A percentile compares a stretch with the other conserved stretches of the same genome.
These are phyloP conservation scores for Solanum boliviense DNA, from an alignment of 257 asterid genomes.

Conservation along the genomic window DNA sequence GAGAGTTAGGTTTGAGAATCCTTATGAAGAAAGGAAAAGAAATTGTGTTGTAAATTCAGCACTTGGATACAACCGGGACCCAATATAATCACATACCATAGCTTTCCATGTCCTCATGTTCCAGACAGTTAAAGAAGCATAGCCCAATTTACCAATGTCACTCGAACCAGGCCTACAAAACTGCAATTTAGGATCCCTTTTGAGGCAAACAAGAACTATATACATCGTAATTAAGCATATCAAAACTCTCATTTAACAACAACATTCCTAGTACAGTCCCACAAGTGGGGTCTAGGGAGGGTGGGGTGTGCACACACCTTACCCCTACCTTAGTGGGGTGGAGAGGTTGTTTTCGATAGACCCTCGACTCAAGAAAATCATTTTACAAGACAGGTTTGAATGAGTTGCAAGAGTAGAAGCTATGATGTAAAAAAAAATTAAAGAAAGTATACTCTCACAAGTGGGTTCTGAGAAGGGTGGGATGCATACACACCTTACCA, in stretches of 20 bases:
- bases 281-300: not conserved
- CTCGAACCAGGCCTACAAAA: conserved; percentile 57
- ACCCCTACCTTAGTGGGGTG: not conserved
- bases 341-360: not conserved
- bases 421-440: not conserved
- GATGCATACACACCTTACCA: not conserved
- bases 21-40: conserved; percentile 8
- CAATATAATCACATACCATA: conserved; percentile 54
- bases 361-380: not conserved
- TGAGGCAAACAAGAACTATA: not conserved
- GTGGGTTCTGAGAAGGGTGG: not conserved
- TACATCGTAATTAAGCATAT: not conserved
- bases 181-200: not conserved
- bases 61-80: conserved; percentile 5
- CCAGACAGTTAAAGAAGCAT: conserved; percentile 94
- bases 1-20: conserved; percentile 28
- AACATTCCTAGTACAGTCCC: not conserved
- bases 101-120: conserved; percentile 97
- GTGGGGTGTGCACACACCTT: not conserved
- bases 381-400: not conserved
- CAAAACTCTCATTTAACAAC: not conserved
- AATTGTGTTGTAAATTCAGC: conserved; percentile 1
- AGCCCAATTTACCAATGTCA: conserved; percentile 51
- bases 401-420: not conserved
- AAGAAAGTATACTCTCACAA: not conserved